Conservation (phyloP, 2,329 filamentous ascomycete species). For the Sclerotinia spermophila region DNA sequence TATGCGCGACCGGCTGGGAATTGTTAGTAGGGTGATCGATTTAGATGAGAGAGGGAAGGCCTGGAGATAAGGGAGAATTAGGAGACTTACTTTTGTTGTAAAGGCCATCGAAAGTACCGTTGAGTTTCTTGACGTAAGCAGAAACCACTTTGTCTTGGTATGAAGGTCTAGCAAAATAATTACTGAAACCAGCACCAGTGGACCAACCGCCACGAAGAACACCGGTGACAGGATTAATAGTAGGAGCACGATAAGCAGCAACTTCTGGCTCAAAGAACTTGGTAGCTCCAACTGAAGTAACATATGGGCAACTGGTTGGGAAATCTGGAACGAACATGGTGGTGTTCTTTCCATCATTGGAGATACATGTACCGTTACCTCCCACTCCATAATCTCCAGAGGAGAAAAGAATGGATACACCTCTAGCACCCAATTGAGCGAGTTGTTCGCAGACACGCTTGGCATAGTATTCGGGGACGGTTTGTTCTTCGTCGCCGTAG, state of each 20-base stretch:
- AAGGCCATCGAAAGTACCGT: constrained; percentile 43
- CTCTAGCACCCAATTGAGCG: constrained; percentile 51
- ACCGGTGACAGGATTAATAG: constrained; percentile 37
- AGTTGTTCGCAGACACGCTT: constrained; percentile 51
- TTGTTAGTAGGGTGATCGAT: not conserved
- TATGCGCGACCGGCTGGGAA: constrained; percentile 43
- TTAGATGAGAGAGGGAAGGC: not conserved
- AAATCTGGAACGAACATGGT: constrained; percentile 52
- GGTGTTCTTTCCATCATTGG: constrained; percentile 54
- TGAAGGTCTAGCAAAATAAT: constrained; percentile 44
- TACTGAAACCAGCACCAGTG: constrained; percentile 51
- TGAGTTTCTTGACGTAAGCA: constrained; percentile 43
- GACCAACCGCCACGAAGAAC: constrained; percentile 34
- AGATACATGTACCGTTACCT: constrained; percentile 42
- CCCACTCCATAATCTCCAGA: constrained; percentile 52
- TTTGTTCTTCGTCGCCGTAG: constrained; percentile 57
- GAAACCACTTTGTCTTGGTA: constrained; percentile 46
- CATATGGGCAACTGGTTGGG: constrained; percentile 45
- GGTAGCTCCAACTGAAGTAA: constrained; percentile 28
- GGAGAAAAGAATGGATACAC: constrained; percentile 50
- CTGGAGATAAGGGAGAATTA: not conserved
- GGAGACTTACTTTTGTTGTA: constrained; percentile 39
- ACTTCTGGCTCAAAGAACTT: constrained; percentile 27
- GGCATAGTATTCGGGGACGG: constrained; percentile 51
- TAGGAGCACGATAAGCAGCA: constrained; percentile 34